A percentile compares a stretch with the other conserved stretches of the same genome.
These are phyloP conservation scores for Medicago arabica DNA, from an alignment of 306 rosid genomes.

Conservation along the genomic window DNA sequence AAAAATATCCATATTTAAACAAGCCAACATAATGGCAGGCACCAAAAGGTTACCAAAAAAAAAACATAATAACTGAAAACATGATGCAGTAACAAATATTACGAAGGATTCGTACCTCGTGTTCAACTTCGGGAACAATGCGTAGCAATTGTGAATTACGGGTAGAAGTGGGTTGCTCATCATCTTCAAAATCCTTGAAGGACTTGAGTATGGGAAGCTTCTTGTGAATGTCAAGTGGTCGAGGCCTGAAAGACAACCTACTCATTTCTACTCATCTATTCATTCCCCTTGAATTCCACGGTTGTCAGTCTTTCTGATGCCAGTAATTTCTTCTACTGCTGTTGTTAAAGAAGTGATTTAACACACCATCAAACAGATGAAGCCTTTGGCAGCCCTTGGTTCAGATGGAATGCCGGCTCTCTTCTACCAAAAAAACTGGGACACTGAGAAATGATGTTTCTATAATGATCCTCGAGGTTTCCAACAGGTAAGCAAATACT, in stretches of 20 bases:
- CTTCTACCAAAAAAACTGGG: not conserved
- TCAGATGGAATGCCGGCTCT: not conserved
- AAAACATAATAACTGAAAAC: conserved; percentile 17
- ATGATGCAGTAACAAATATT: not conserved
- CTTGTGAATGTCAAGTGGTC: conserved; percentile 67
- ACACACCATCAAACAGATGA: not conserved
- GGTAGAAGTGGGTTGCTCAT: conserved; percentile 56
- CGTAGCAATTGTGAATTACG: conserved; percentile 64
- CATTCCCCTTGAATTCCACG: conserved; percentile 36
- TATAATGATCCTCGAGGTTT: not conserved
- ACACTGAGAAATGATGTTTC: not conserved
- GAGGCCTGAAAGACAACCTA: conserved; percentile 63
- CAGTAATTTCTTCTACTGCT: conserved; percentile 21
- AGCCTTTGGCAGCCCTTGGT: conserved; percentile 9
- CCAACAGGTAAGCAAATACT: not conserved
- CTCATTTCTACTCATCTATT: conserved; percentile 53
- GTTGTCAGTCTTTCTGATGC: conserved; percentile 9
- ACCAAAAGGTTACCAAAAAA: conserved; percentile 5
- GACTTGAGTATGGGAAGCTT: conserved; percentile 68
- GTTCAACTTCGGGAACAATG: conserved; percentile 51
- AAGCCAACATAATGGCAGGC: not conserved
- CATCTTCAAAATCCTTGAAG: conserved; percentile 63
- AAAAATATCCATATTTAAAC: conserved; percentile 13
- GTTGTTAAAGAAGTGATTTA: not conserved
- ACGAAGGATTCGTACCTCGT: conserved; percentile 41